phyloP scores from a whole-genome alignment of 345 rosid species.

The Raphanus sativus region DNA sequence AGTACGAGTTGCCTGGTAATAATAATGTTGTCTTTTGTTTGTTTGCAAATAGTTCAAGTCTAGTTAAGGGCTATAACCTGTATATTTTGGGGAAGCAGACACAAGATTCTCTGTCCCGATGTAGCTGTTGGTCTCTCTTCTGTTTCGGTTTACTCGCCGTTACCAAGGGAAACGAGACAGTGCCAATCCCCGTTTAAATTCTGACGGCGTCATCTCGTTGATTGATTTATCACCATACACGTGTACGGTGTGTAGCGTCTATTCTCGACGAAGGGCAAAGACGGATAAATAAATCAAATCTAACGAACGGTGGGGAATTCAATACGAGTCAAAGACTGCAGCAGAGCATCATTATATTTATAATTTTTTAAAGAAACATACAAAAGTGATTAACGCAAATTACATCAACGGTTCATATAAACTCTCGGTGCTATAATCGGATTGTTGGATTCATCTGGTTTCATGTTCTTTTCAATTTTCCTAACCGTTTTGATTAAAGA shows the following conservation, averaged over 20 bases:
- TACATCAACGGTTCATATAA: background rate
- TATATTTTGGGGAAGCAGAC: constrained; percentile 34
- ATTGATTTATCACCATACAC: background rate
- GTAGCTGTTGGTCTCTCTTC: constrained; percentile 23
- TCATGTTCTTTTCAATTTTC: background rate
- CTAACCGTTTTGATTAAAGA: background rate
- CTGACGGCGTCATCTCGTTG: constrained; percentile 18
- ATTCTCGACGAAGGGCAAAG: constrained; percentile 3
- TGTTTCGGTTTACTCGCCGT: constrained; percentile 31
- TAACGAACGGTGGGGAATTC: constrained; percentile 28
- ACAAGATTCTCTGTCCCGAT: constrained; percentile 39
- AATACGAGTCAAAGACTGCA: constrained; percentile 31
- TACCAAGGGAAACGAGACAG: constrained; percentile 4
- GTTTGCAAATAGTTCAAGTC: constrained; percentile 9
- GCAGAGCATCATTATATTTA: constrained; percentile 28
- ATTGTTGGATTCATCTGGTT: background rate
- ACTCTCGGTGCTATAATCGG: background rate
- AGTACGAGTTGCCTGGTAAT: constrained; percentile 11
- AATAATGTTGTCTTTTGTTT: constrained; percentile 28
- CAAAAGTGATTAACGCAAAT: background rate
- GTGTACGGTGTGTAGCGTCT: background rate
- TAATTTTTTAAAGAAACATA: too few species aligned
- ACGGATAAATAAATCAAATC: background rate
- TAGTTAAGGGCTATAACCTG: background rate
- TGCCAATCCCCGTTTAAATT: constrained; percentile 16